Evolutionary conservation across 1,139 yeast genomes (phyloP).

Genomic region (Candida dubliniensis): DNA sequence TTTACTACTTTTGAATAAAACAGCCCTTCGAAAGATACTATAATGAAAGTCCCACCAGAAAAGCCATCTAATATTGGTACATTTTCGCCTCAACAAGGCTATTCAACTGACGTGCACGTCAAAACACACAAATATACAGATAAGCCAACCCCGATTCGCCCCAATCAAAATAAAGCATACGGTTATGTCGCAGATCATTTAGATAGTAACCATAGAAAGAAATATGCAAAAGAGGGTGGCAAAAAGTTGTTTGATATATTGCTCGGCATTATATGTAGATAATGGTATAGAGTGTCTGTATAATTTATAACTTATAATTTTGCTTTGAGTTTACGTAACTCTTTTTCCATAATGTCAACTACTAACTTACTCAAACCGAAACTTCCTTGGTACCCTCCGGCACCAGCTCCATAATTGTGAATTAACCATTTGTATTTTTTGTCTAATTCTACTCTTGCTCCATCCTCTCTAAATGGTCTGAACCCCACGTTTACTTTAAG

Average conservation of each 20-base stretch:
- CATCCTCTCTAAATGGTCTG: constrained; percentile 48
- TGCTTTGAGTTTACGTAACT: constrained; percentile 4
- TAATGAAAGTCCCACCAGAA: constrained; percentile 24
- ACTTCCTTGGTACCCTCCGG: constrained; percentile 55
- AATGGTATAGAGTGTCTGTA: constrained; percentile 2
- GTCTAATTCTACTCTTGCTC: constrained; percentile 44
- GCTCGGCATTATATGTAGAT: constrained; percentile 20
- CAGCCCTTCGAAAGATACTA: neutral
- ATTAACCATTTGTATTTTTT: constrained; percentile 33
- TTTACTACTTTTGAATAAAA: neutral
- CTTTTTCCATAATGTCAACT: constrained; percentile 16
- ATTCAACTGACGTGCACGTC: constrained; percentile 26
- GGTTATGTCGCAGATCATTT: constrained; percentile 32
- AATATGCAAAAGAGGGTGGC: constrained; percentile 29
- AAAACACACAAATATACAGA: constrained; percentile 36
- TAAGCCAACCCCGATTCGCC: constrained; percentile 36
- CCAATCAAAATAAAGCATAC: constrained; percentile 27
- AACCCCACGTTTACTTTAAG: constrained; percentile 46
- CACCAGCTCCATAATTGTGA: constrained; percentile 55
- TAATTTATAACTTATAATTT: constrained; percentile 7
- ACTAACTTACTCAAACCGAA: constrained; percentile 38
- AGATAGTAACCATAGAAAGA: constrained; percentile 40
- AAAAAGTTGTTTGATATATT: constrained; percentile 23
- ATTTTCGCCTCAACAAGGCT: constrained; percentile 35
- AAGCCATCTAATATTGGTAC: constrained; percentile 30